phyloP scores from a whole-genome alignment of 75 land plant genomes.

The Cupressus sempervirens region DNA sequence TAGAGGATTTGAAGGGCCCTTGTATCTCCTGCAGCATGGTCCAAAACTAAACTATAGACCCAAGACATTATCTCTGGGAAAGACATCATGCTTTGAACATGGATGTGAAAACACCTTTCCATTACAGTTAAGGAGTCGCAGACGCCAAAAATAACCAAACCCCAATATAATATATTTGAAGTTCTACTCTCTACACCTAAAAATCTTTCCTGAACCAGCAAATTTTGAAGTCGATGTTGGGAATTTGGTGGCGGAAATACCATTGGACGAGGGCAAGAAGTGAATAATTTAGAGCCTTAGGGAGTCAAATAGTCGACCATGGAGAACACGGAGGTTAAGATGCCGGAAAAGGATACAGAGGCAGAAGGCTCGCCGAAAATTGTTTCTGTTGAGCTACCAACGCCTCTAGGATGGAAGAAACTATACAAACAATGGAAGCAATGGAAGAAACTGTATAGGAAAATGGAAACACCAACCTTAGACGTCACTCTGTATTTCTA shows the following conservation, averaged over 20 bases:
- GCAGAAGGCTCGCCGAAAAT: conserved; percentile 1
- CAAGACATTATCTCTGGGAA: neutral
- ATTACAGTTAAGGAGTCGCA: neutral
- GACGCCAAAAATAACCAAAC: neutral
- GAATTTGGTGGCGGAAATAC: neutral
- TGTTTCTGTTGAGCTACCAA: conserved; percentile 28
- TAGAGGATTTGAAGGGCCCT: conserved; percentile 86
- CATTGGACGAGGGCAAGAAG: neutral
- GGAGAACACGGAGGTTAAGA: neutral
- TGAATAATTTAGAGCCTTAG: neutral
- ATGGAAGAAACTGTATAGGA: too few relatives aligned
- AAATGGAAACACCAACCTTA: too few relatives aligned
- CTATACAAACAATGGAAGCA: too few relatives aligned
- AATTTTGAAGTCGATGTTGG: neutral
- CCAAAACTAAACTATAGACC: conserved; percentile 39
- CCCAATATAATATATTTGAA: neutral
- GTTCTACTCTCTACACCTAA: neutral
- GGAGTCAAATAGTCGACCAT: neutral
- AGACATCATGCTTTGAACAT: neutral
- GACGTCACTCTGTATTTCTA: too few relatives aligned
- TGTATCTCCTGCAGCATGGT: conserved; percentile 92
- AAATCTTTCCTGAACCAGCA: neutral
- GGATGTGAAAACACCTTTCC: conserved; percentile 1
- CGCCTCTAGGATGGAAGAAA: conserved; percentile 36
- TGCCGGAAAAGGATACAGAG: neutral